Base-by-base conservation (phyloP, 352 stramenopile genomes). In the Globisporangium okanoganense region DNA sequence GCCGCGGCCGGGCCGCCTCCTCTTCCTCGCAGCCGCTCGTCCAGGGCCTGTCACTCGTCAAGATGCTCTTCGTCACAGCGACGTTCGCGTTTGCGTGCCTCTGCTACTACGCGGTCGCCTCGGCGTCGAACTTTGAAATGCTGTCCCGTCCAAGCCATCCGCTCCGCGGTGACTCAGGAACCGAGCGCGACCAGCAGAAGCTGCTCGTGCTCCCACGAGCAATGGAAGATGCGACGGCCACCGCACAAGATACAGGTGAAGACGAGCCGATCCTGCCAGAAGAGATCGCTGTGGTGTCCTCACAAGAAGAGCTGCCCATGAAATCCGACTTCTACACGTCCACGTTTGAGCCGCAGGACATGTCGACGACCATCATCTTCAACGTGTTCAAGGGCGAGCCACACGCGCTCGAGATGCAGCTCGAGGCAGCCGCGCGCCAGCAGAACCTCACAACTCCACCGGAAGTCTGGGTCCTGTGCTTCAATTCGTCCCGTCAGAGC, bases 341-440 rank as follows among this genome's bases (percentile, higher is more conserved):
- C 0, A 35, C 49, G 1, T 75, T 73, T 40, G 56, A 45, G 29
- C 10, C 33, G 4, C 54, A 61, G 29, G 75, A 81, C 29, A 85
- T 76, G 20, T 86, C 76, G 12, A 86, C 79, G 16, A 88, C 79
- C 12, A 88, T 88, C 67, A 88, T 88, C 63, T 86, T 88, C 62
- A 88, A 88, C 62, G 61, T 85, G 24, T 88, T 83, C 65, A 82
- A 85, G 53, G 76, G 79, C 8, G 67, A 71, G 50, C 66, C 73
- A 0, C 66, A 72, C 8, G 75, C 75, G 5, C 66, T 88, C 2
- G 68, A 69, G 3, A 65, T 78, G 49, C 79, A 88, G 56, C 57
- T 88, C 16, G 29, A 69, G 10, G 66, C 66, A 7, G 79, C 78
- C 0, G 38, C 73, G 6, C 47, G 47, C 0, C 78, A 85, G 40